Conservation (phyloP, 371 early-diverging fungal species). For the Batrachochytrium dendrobatidis region DNA sequence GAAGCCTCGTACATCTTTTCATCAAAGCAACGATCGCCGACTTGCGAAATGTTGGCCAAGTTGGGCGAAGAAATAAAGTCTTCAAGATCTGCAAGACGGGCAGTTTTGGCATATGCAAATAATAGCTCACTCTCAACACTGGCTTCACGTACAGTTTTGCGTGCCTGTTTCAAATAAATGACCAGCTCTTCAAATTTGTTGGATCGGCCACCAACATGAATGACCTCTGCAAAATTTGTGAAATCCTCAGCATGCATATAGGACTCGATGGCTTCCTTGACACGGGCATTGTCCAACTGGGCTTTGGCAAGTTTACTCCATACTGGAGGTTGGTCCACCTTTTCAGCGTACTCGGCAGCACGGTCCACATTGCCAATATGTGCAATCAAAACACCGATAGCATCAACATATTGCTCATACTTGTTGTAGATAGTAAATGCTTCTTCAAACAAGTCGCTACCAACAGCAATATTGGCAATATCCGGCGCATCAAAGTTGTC, state of each 20-base stretch:
- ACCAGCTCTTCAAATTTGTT: conserved; percentile 89
- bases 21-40: conserved; percentile 94
- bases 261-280: conserved; percentile 91
- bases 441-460: conserved; percentile 84
- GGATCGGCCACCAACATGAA: conserved; percentile 65
- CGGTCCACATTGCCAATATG: conserved; percentile 88
- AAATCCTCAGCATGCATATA: conserved; percentile 92
- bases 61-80: conserved; percentile 87
- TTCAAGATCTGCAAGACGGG: conserved; percentile 84
- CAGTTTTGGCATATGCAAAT: conserved; percentile 90
- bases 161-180: conserved; percentile 87
- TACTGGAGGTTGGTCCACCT: conserved; percentile 77
- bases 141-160: conserved; percentile 86
- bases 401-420: conserved; percentile 77
- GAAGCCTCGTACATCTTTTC: conserved; percentile 87
- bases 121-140: conserved; percentile 87
- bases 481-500: conserved; percentile 93
- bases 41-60: conserved; percentile 48
- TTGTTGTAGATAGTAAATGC: conserved; percentile 93
- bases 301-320: conserved; percentile 94
- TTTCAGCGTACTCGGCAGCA: conserved; percentile 91
- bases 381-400: conserved; percentile 83
- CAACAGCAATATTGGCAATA: conserved; percentile 90
- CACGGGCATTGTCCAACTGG: conserved; percentile 78
- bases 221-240: conserved; percentile 83